Conservation (phyloP, 2,329 filamentous ascomycete genomes). For the Verruconis gallopava region DNA sequence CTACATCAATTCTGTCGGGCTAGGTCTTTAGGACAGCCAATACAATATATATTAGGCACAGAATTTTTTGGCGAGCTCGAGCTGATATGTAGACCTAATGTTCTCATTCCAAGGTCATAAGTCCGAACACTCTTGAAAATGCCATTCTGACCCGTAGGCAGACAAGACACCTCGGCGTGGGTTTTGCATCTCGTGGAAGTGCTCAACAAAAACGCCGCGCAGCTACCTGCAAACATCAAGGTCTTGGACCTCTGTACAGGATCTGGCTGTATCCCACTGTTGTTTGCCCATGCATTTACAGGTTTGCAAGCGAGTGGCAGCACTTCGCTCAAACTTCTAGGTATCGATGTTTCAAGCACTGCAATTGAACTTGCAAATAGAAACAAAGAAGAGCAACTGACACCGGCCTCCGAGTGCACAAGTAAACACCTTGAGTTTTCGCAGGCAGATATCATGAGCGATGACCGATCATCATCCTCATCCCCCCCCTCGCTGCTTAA, state of each 20-base stretch:
- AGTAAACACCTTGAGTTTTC: slow-evolving; percentile 18
- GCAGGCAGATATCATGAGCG: slow-evolving; percentile 22
- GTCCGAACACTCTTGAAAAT: slow-evolving; percentile 13
- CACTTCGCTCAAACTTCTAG: slow-evolving; percentile 43
- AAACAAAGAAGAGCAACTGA: slow-evolving; percentile 41
- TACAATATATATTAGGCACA: slow-evolving; percentile 81
- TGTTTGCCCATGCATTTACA: slow-evolving; percentile 51
- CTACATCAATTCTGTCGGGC: slow-evolving; percentile 18
- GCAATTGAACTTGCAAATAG: slow-evolving; percentile 52
- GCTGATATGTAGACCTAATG: slow-evolving; percentile 60
- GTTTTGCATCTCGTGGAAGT: slow-evolving; percentile 21
- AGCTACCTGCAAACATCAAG: slow-evolving; percentile 30
- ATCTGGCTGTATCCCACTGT: slow-evolving; percentile 76
- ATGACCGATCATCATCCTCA: not conserved
- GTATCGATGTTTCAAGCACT: slow-evolving; percentile 56
- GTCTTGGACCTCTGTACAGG: slow-evolving; percentile 84
- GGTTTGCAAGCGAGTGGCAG: slow-evolving; percentile 13
- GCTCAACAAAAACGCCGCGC: slow-evolving; percentile 15
- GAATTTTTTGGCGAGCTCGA: slow-evolving; percentile 81
- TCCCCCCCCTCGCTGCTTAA: not conserved
- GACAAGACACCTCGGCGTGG: slow-evolving; percentile 34
- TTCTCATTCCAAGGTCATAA: slow-evolving; percentile 66
- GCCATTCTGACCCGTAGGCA: slow-evolving; percentile 12
- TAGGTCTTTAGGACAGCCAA: slow-evolving; percentile 52
- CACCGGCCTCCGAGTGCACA: not conserved